Evolutionary conservation across 2,329 filamentous ascomycete species (phyloP), one percentile per base, ranked within the genome.

Genomic region (Colletotrichum echinochloae): DNA sequence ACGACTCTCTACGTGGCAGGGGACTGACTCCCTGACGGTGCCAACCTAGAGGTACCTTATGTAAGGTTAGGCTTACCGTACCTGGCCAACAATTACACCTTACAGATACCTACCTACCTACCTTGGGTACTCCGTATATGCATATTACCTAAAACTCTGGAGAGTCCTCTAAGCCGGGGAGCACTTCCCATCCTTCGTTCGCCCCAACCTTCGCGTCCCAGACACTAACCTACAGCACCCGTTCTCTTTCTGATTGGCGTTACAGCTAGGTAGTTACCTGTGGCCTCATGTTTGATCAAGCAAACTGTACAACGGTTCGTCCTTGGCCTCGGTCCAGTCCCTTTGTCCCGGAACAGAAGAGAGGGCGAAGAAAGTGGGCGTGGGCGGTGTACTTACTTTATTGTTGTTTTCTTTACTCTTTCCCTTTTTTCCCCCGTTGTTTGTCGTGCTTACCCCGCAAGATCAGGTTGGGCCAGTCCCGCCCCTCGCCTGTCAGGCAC

Each of bases 401-500:
- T 26, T 8, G 4, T 7, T 30, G 18, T 54, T 18, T 30, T 33
- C n/a, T 59, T 28, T 7, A 3, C 16, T 44, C 26, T 60, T 51
- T 16, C 33, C 48, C 9, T 64, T 52, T 26, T 30, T n/a, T 60
- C 54, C 30, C 60, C 26, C 30, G 14, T 16, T 26, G 64, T 59
- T n/a, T 68, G 18, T 52, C 23, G 64, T 59, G 63, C 63, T 57
- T 62, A 67, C 57, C 67, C 67, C 64, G 64, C 57, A 57, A 67
- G 52, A 52, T 57, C 46, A 62, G 55, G 30, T 66, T 55, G 54
- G 37, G 60, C 60, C 44, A 54, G 46, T 39, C 54, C 56, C 55
- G 37, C 49, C 37, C n/a, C 44, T 46, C 44, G 20, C 44, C 44
- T 23, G 11, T 44, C 44, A 46, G 44, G 44, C 44, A 46, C 20